These are phyloP conservation scores for Monosporascus sp. DNA, from an alignment of 2,329 filamentous ascomycete genomes.

Conservation along the genomic window DNA sequence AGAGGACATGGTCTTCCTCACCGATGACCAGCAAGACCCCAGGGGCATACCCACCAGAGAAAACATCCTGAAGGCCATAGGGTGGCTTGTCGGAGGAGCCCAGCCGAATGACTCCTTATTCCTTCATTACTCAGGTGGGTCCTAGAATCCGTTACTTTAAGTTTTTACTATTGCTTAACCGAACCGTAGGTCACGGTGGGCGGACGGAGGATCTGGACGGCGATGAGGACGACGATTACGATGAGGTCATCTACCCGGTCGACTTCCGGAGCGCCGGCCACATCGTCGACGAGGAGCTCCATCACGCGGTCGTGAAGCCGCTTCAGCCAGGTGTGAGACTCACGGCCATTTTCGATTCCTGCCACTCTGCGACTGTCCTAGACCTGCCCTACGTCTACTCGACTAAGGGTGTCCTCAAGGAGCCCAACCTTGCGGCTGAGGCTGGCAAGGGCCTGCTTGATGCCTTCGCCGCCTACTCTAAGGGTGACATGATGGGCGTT, in stretches of 20 bases:
- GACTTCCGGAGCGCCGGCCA: slow-evolving; percentile 76
- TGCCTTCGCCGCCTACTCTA: slow-evolving; percentile 53
- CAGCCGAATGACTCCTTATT: slow-evolving; percentile 72
- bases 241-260: slow-evolving; percentile 80
- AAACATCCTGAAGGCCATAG: slow-evolving; percentile 70
- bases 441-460: slow-evolving; percentile 59
- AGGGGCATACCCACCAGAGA: slow-evolving; percentile 68
- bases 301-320: slow-evolving; percentile 62
- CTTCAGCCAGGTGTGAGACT: slow-evolving; percentile 51
- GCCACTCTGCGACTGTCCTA: slow-evolving; percentile 61
- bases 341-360: slow-evolving; percentile 61
- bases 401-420: slow-evolving; percentile 63
- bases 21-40: slow-evolving; percentile 67
- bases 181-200: slow-evolving; percentile 59
- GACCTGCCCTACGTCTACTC: slow-evolving; percentile 66
- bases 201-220: slow-evolving; percentile 75
- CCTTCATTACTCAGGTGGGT: slow-evolving; percentile 40
- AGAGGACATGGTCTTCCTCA: slow-evolving; percentile 76
- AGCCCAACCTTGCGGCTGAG: slow-evolving; percentile 63
- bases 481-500: slow-evolving; percentile 77
- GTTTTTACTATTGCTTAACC: not conserved
- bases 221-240: slow-evolving; percentile 76
- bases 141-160: slow-evolving; percentile 31
- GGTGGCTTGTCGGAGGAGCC: slow-evolving; percentile 68
- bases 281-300: slow-evolving; percentile 81